These are phyloP conservation scores for Aquilaria malaccensis DNA, from an alignment of 345 rosid species.

Conservation along the genomic window DNA sequence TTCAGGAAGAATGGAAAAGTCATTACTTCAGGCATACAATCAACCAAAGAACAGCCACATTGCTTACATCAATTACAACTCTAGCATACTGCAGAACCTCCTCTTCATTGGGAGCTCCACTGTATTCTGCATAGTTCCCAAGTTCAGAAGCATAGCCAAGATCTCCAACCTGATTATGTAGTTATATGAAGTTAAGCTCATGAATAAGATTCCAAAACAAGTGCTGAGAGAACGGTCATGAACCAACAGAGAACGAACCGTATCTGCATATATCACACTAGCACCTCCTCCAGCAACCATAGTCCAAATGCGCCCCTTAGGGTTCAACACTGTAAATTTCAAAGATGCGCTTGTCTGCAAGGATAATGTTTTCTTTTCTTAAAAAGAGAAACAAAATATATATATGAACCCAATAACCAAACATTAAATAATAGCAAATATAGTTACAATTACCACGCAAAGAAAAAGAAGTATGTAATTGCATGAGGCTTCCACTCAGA, in stretches of 20 bases:
- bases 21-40: background rate
- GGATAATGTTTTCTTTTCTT: background rate
- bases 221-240: background rate
- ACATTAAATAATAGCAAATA: background rate
- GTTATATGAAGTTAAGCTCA: background rate
- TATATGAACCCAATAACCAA: background rate
- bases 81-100: constrained; percentile 98
- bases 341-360: constrained; percentile 94
- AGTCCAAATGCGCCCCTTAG: constrained; percentile 89
- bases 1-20: background rate
- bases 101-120: constrained; percentile 98
- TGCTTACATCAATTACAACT: constrained; percentile 84
- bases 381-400: background rate
- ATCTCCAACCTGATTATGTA: constrained; percentile 70
- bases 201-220: constrained; percentile 3
- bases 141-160: constrained; percentile 89
- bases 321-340: constrained; percentile 93
- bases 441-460: no score
- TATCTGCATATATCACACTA: constrained; percentile 95
- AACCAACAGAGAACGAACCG: constrained; percentile 32
- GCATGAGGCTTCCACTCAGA: background rate
- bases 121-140: constrained; percentile 90
- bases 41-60: background rate
- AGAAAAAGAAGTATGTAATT: background rate
- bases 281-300: constrained; percentile 99